Percentiles rank a stretch among this genome's conserved stretches.
Evolutionary conservation across 257 asterid genomes (phyloP).

Genomic region (Capsicum pubescens): DNA sequence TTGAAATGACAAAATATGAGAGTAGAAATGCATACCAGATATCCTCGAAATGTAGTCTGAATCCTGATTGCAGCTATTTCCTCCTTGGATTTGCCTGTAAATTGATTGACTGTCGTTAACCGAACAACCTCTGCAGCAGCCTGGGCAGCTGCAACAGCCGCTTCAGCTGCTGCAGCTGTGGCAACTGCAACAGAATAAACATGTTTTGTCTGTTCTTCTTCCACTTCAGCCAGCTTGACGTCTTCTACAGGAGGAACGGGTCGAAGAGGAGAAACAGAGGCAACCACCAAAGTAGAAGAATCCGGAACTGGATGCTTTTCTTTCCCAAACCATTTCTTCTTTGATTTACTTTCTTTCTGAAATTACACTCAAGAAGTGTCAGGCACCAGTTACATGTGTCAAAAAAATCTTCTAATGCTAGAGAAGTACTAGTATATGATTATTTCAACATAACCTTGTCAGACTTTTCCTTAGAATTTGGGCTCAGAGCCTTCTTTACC

Average conservation of each 20-base stretch:
- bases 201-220: slow-evolving; percentile 59
- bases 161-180: slow-evolving; percentile 36
- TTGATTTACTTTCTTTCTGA: slow-evolving; percentile 59
- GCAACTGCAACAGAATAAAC: slow-evolving; percentile 40
- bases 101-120: slow-evolving; percentile 25
- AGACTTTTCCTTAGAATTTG: slow-evolving; percentile 60
- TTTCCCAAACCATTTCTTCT: slow-evolving; percentile 52
- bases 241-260: slow-evolving; percentile 61
- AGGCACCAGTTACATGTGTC: neutral
- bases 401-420: neutral
- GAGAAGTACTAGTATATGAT: neutral
- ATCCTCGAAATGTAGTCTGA: slow-evolving; percentile 37
- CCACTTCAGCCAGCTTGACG: slow-evolving; percentile 58
- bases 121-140: slow-evolving; percentile 42
- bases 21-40: slow-evolving; percentile 24
- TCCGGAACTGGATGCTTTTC: slow-evolving; percentile 53
- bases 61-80: slow-evolving; percentile 29
- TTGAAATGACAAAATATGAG: neutral
- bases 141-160: slow-evolving; percentile 43
- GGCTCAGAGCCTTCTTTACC: slow-evolving; percentile 82
- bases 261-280: slow-evolving; percentile 53
- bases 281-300: slow-evolving; percentile 45
- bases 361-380: slow-evolving; percentile 22
- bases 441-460: slow-evolving; percentile 47
- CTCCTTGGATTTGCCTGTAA: slow-evolving; percentile 28